Evolutionary conservation across 305 asterid species (phyloP), one percentile per base, ranked within the genome.

Genomic region (Fraxinus velutina): DNA sequence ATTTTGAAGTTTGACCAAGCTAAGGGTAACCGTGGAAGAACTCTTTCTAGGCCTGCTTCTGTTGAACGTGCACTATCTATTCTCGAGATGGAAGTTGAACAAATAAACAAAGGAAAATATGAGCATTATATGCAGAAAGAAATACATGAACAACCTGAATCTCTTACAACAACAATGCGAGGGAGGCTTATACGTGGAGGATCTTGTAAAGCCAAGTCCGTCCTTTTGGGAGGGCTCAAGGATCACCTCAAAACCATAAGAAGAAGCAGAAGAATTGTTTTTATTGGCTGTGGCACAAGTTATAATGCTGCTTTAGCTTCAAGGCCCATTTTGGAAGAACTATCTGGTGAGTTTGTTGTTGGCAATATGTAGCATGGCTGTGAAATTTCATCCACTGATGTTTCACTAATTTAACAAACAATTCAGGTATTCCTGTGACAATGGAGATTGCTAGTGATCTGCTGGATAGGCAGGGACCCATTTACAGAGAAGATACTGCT

Each of bases 91-190:
- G 99, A 95, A 87, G 99, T 93, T 71, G 98, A 95, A 87, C 99
- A 95, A 89, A 93, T 95, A 84, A 95, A 95, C 72, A 95, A 95
- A 90, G 99, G 99, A 55, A 95, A 91, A 62, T 95, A 93, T 78
- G 95, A 95, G 84, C 97, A 95, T 85, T 95, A 95, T 87, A 95
- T 95, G 99, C 98, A 95, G 90, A 95, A 95, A 87, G 99, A 95
- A 86, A 95, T 95, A 85, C 99, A 95, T n/a, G 99, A 95, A 88
- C 99, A 95, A 83, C 95, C 99, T 33, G 97, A 93, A 87, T 95
- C 99, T 73, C 89, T 95, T 70, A 95, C 87, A 32, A 95, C 98
- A 32, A 95, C 99, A 72, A 93, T 95, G 99, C 86, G 98, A 88
- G 99, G 99, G 80, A 88, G 99, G 88, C 94, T 95, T 83, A 87